Evolutionary conservation across 805 yeast genomes (phyloP), one percentile per base, ranked within the genome.

Genomic region (Dipodascus albidus): DNA sequence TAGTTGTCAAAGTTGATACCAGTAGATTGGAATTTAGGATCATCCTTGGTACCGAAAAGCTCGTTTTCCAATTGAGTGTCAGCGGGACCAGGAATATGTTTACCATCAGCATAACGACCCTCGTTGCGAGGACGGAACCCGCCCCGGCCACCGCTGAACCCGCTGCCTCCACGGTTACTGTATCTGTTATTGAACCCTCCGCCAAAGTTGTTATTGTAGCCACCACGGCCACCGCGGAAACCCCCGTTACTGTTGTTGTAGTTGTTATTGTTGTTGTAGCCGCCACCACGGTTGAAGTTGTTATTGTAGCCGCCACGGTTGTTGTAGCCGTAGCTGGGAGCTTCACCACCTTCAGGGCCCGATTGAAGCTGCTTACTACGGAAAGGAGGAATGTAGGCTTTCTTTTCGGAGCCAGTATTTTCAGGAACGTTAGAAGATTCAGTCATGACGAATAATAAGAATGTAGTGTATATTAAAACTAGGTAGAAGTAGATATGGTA

Each of bases 1-100:
- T 93, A 93, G 77, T 87, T 89, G 72, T 95, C 99, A 67, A 93
- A 93, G 76, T 93, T 93, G 74, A 93, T 93, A 78, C 99, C 99
- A 41, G 96, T 85, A 52, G 95, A 82, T 76, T 87, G 96, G 62
- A 88, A 77, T 58, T 75, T 77, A 47, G 72, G 74, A 64, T 83
- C 95, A 53, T 83, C 87, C 52, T 77, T 77, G 50, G 78, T 74
- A 64, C 99, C 99, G 63, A 86, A 95, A 58, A 93, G 75, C 65
- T 87, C 89, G 54, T 76, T 62, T 74, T 93, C 99, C 60, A 83
- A 64, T 55, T 75, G 74, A 63, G 79, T 80, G 70, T 86, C 85
- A 59, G 72, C 76, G 54, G 82, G 78, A 57, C 95, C 87, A 55
- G 95, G 95, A 59, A 81, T 75, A 68, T 91, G 98, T 66, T 80